phyloP scores from a whole-genome alignment of 2,329 filamentous ascomycete species.

The Cladophialophora carrionii region DNA sequence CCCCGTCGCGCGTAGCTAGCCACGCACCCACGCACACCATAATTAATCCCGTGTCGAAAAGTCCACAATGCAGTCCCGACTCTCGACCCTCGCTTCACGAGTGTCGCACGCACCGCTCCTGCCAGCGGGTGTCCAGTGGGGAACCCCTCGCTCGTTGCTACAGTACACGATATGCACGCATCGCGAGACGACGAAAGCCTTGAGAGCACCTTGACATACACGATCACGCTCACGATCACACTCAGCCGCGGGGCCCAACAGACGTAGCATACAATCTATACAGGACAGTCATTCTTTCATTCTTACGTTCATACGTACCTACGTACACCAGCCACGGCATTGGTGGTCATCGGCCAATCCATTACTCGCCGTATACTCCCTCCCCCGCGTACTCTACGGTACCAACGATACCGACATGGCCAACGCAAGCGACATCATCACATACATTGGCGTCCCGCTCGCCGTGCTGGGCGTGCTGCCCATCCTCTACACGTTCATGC shows the following conservation, averaged over 20 bases:
- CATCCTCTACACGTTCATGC: slow-evolving; percentile 67
- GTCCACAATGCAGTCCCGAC: neutral
- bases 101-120: neutral
- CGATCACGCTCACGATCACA: neutral
- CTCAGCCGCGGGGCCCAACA: no score
- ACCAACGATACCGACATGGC: slow-evolving; percentile 19
- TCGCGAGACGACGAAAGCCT: neutral
- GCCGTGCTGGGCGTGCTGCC: slow-evolving; percentile 64
- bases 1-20: no score
- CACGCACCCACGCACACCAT: neutral
- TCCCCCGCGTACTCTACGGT: neutral
- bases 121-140: neutral
- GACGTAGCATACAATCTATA: no score
- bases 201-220: neutral
- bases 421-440: slow-evolving; percentile 57
- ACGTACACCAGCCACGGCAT: no score
- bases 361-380: neutral
- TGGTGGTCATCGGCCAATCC: neutral
- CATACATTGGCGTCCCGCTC: slow-evolving; percentile 61
- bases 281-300: no score
- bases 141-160: neutral
- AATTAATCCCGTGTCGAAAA: neutral
- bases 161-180: neutral
- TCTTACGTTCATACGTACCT: no score
- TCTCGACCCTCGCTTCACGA: neutral